These are phyloP conservation scores for Penicillium taxi DNA, from an alignment of 495 filamentous ascomycete genomes.

Conservation along the genomic window DNA sequence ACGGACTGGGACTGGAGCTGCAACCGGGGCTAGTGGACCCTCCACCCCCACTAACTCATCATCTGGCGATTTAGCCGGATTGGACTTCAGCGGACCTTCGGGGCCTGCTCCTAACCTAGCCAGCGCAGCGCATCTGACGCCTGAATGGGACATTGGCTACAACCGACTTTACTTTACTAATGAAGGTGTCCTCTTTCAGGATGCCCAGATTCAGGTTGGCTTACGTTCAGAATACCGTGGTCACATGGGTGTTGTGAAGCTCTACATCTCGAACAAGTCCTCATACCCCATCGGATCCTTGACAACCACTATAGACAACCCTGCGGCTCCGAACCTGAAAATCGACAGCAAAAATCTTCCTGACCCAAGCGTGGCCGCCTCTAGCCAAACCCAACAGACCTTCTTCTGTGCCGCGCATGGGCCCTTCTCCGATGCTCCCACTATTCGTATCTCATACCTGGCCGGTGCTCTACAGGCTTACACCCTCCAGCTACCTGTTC, in stretches of 20 bases:
- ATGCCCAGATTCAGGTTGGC: conserved; percentile 88
- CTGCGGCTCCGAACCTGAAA: conserved; percentile 58
- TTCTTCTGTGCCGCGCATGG: conserved; percentile 84
- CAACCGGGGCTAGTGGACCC: too few species aligned
- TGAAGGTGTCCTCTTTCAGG: conserved; percentile 90
- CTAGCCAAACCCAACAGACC: conserved; percentile 82
- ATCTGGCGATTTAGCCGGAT: conserved; percentile 62
- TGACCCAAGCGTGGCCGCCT: conserved; percentile 67
- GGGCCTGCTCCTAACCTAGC: conserved; percentile 73
- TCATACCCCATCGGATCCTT: conserved; percentile 75
- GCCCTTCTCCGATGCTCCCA: conserved; percentile 77
- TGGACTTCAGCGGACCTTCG: conserved; percentile 60
- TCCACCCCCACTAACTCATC: conserved; percentile 25
- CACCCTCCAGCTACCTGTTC: conserved; percentile 81
- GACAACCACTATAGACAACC: conserved; percentile 88
- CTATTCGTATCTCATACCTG: conserved; percentile 87
- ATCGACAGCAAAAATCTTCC: conserved; percentile 82
- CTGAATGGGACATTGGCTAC: conserved; percentile 91
- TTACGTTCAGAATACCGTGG: conserved; percentile 88
- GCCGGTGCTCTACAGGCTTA: conserved; percentile 90
- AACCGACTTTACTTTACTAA: conserved; percentile 68
- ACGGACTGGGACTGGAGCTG: conserved; percentile 44
- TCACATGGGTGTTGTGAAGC: conserved; percentile 87
- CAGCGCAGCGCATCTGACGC: conserved; percentile 83
- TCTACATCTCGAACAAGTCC: conserved; percentile 93